Evolutionary conservation across 371 early-diverging fungal species (phyloP), one percentile per base, ranked within the genome.

Genomic region (Enterospora canceri): DNA sequence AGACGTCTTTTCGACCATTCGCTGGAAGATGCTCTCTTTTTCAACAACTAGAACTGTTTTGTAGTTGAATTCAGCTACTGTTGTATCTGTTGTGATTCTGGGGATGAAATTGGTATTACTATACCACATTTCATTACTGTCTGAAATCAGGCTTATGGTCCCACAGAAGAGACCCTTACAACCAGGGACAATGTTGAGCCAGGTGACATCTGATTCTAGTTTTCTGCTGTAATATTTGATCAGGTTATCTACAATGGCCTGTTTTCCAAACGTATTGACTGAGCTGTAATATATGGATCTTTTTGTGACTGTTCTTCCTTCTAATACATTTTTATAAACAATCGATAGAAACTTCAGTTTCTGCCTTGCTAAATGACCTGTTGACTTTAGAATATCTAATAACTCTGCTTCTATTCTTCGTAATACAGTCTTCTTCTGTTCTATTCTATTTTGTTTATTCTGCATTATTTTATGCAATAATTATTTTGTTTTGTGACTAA

Each of bases 131-230:
- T 54, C 50, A 29, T 40, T 57, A 50, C 35, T 23, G 29, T 33
- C 32, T 48, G 40, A 28, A 16, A 33, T 18, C 58, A 47, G 1
- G n/a, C n/a, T n/a, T n/a, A n/a, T n/a, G n/a, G 8, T 26, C 49
- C 78, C 79, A 57, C 58, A 49, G 30, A 74, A 67, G n/a, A 76
- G 31, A 26, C 80, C 80, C 58, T 80, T 80, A 26, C 72, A 58
- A 28, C 70, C 57, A n/a, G 74, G 54, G 24, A 58, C 59, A 16
- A 80, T 68, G 1, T 40, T 18, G 19, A 78, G 61, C 63, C 65
- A 68, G 12, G 15, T 1, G 15, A 40, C 16, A 26, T 49, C 40
- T n/a, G 56, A 30, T 18, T 59, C 21, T n/a, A 70, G 57, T 47
- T 63, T 35, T 19, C 29, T 51, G 2, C 35, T 40, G 24, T 72